A percentile compares a stretch with the other conserved stretches of the same genome.
phyloP scores from a whole-genome alignment of 345 rosid genomes.

The Camelina neglecta region DNA sequence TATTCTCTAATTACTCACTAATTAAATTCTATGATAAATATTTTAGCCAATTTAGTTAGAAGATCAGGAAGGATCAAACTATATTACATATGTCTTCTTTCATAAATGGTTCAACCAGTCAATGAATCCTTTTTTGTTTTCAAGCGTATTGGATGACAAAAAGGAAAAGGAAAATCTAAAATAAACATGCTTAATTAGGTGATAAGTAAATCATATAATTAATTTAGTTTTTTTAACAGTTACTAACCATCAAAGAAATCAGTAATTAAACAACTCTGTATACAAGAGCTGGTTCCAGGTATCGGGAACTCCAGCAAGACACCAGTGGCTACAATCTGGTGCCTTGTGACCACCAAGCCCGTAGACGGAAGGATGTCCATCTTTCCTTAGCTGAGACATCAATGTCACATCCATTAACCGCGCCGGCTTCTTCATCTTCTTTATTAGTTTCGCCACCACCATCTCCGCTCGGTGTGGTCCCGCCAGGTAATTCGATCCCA shows the following conservation, averaged over 20 bases:
- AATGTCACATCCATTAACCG: constrained; percentile 41
- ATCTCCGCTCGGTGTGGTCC: constrained; percentile 57
- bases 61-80: too few relatives aligned
- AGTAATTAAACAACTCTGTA: constrained; percentile 34
- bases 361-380: constrained; percentile 45
- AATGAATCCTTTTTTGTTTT: not conserved
- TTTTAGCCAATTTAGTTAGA: too few relatives aligned
- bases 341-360: constrained; percentile 37
- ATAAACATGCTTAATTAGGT: not conserved
- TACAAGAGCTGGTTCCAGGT: constrained; percentile 48
- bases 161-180: not conserved
- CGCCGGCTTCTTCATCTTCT: constrained; percentile 38
- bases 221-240: not conserved
- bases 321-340: constrained; percentile 50
- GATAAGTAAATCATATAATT: not conserved
- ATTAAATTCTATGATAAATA: too few relatives aligned
- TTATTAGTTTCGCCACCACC: constrained; percentile 40
- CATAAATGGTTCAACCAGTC: not conserved
- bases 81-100: too few relatives aligned
- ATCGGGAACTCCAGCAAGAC: constrained; percentile 49
- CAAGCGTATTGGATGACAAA: not conserved
- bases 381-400: constrained; percentile 50
- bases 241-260: not conserved
- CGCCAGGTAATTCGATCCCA: constrained; percentile 46
- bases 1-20: too few relatives aligned